Base-by-base conservation (phyloP, 495 filamentous ascomycete genomes). In the Aspergillus diversus region DNA sequence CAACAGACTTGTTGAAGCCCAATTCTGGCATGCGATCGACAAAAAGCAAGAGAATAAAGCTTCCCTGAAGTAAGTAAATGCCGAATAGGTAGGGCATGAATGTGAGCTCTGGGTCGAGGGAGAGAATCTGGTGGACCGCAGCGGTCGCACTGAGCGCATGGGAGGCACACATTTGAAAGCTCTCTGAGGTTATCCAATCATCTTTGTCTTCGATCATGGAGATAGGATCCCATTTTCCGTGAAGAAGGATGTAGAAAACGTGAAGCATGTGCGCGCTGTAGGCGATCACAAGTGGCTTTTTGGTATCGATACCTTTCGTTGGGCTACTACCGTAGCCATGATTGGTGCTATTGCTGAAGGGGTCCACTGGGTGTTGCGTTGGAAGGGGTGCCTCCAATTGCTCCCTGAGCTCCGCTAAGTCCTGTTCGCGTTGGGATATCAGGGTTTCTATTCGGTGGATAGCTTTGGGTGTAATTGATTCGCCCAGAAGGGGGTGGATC, bases 121-220 rank as follows among this genome's bases (percentile, higher is more conserved):
- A 54, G 13, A 61, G 59, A 31, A 61, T 61, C 13, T 61, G 59
- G 50, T 54, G 49, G 7, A 61, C 59, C 5, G 59, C 59, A 0
- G 59, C 59, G 8, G 59, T 61, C 17, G 59, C 59, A 27, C 59
- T 55, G 35, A 61, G 59, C 0, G 59, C 59, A 12, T 61, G 59
- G 1, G 59, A 61, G 34, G 59, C 59, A 27, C 59, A 61, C 3
- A 50, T 47, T 34, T 61, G 49, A 27, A 61, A 61, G 8, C 59
- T 61, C 8, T 61, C 59, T 37, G 59, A 61, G 37, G 59, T 61
- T 9, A 61, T 61, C 59, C 59, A 61, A 16, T 61, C 59, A 11
- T 61, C 59, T n/a, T 61, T 54, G 32, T 61, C 59, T 15, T 61
- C 59, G 37, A 61, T 61, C 59, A 61, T 61, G 9, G 59, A 61